These are phyloP conservation scores for Tricladium varicosporioides DNA, from an alignment of 2,329 filamentous ascomycete species.

Conservation along the genomic window DNA sequence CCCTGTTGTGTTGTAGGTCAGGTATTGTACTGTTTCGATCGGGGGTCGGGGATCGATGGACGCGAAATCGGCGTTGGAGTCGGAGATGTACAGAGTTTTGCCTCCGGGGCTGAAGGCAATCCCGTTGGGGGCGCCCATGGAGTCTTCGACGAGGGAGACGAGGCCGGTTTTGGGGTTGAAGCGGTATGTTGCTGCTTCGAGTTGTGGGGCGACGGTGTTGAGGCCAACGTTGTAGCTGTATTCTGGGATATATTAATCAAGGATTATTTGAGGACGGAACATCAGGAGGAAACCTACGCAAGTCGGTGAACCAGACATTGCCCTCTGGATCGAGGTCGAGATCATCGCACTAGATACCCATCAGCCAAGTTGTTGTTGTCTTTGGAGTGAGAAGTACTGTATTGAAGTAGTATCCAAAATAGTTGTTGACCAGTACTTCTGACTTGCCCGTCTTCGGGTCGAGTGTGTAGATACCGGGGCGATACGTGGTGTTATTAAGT, in stretches of 20 bases:
- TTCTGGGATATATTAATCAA: slow-evolving; percentile 16
- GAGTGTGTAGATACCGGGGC: slow-evolving; percentile 6
- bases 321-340: slow-evolving; percentile 35
- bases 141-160: slow-evolving; percentile 38
- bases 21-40: slow-evolving; percentile 20
- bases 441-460: slow-evolving; percentile 25
- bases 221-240: slow-evolving; percentile 37
- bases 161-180: slow-evolving; percentile 35
- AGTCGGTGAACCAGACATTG: slow-evolving; percentile 39
- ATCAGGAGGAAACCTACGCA: neutral
- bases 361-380: no score
- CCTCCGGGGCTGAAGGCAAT: slow-evolving; percentile 39
- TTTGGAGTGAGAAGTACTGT: no score
- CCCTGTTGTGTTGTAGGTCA: slow-evolving; percentile 29
- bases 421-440: slow-evolving; percentile 32
- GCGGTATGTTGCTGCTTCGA: slow-evolving; percentile 38
- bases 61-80: no score
- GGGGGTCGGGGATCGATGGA: no score
- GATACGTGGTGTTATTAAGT: neutral
- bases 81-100: slow-evolving; percentile 39
- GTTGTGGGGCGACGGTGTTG: slow-evolving; percentile 35
- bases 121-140: slow-evolving; percentile 40
- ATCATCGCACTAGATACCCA: no score
- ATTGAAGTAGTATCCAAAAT: slow-evolving; percentile 37
- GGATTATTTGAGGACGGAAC: neutral